phyloP scores from a whole-genome alignment of 1,284 basidiomycete species.

The Sporisorium reilianum region DNA sequence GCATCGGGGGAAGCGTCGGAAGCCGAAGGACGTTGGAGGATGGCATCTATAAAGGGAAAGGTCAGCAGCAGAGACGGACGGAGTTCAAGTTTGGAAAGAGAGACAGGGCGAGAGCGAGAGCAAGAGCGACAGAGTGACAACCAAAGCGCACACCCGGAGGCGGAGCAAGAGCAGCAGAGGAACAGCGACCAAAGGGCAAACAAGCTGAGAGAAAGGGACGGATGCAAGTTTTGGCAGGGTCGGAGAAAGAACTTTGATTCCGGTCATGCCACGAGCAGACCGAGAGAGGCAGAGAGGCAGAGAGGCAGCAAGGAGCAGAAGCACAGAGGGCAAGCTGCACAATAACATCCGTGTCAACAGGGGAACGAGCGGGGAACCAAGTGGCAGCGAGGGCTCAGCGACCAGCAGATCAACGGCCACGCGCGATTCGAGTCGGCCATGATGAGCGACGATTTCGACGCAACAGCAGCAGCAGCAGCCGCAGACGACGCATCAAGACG shows the following conservation, averaged over 20 bases:
- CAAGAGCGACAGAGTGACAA: not conserved
- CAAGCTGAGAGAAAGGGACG: conserved; percentile 13
- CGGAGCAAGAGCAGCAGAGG: not conserved
- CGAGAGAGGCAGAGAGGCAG: not conserved
- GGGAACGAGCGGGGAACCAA: conserved; percentile 31
- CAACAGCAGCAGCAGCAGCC: not conserved
- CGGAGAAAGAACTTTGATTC: conserved; percentile 44
- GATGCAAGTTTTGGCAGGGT: conserved; percentile 31
- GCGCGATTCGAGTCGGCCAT: not conserved
- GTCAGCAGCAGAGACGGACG: conserved; percentile 9
- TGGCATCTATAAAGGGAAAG: conserved; percentile 32
- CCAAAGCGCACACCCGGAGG: conserved; percentile 21
- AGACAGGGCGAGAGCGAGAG: not conserved
- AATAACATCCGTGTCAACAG: not conserved
- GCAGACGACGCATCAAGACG: not conserved
- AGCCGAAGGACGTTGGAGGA: conserved; percentile 14
- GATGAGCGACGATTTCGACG: not conserved
- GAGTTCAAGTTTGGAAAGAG: conserved; percentile 20
- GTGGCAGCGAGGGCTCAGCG: not conserved
- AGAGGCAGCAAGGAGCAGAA: not conserved
- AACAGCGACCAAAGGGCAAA: no score
- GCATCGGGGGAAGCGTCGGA: conserved; percentile 29
- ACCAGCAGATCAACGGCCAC: conserved; percentile 14
- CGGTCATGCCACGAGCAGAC: conserved; percentile 7
- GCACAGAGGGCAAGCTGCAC: not conserved